Conservation (phyloP, 2,329 filamentous ascomycete genomes). For the Trichoderma sp. region DNA sequence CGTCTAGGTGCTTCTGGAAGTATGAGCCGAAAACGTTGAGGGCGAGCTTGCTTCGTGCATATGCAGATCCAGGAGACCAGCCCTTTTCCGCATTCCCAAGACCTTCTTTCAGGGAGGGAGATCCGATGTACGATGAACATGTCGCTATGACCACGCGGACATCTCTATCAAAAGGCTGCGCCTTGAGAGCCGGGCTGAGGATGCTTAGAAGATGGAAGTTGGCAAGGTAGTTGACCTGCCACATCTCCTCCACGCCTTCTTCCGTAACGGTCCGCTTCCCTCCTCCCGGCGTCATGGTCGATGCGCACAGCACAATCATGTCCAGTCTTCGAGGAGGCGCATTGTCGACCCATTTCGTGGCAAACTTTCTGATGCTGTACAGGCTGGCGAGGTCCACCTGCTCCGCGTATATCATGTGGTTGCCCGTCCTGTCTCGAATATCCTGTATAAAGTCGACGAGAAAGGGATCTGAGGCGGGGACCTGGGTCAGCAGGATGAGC, state of each 20-base stretch:
- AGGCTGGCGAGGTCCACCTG: slow-evolving; percentile 87
- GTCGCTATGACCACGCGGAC: slow-evolving; percentile 85
- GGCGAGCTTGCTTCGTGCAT: slow-evolving; percentile 71
- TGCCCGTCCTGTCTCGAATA: slow-evolving; percentile 72
- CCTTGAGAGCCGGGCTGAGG: slow-evolving; percentile 83
- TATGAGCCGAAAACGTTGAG: slow-evolving; percentile 86
- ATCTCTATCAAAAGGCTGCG: slow-evolving; percentile 91
- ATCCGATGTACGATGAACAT: slow-evolving; percentile 84
- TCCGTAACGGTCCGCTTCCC: slow-evolving; percentile 60
- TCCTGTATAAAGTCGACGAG: slow-evolving; percentile 92
- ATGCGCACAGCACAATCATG: slow-evolving; percentile 86
- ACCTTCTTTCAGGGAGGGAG: slow-evolving; percentile 63
- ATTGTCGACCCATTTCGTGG: slow-evolving; percentile 98
- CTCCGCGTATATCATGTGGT: slow-evolving; percentile 91
- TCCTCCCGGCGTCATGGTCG: slow-evolving; percentile 71
- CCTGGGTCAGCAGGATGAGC: slow-evolving; percentile 83
- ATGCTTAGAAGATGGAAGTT: slow-evolving; percentile 96
- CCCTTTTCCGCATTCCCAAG: slow-evolving; percentile 43
- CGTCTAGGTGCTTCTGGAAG: slow-evolving; percentile 88
- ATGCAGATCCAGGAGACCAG: slow-evolving; percentile 60
- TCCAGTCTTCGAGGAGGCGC: slow-evolving; percentile 84
- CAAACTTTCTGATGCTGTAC: slow-evolving; percentile 89
- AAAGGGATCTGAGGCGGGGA: slow-evolving; percentile 80
- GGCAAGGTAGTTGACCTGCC: slow-evolving; percentile 92
- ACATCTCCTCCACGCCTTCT: slow-evolving; percentile 84